phyloP scores from a whole-genome alignment of 2,329 filamentous ascomycete genomes.

The Dichotomopilus funicola region DNA sequence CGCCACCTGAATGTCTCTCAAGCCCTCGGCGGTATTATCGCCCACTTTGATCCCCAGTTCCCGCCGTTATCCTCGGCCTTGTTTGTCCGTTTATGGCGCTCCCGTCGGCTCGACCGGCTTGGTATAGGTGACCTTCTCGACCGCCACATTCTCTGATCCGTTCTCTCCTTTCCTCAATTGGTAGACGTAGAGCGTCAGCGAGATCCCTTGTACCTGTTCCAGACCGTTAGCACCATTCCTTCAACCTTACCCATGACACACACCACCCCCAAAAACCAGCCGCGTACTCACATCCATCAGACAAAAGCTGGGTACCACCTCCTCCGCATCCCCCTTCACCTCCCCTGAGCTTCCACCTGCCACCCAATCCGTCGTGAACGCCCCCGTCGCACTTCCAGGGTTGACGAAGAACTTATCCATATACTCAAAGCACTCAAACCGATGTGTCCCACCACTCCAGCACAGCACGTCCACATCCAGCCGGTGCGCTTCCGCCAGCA shows the following conservation, averaged over 20 bases:
- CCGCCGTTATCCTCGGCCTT: background rate
- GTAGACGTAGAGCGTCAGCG: conserved; percentile 92
- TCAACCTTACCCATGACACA: background rate
- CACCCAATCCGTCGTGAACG: conserved; percentile 52
- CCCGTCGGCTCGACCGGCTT: conserved; percentile 60
- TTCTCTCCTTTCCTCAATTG: conserved; percentile 71
- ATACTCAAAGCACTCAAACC: conserved; percentile 65
- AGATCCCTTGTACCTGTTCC: conserved; percentile 86
- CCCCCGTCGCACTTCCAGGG: conserved; percentile 60
- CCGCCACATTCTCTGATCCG: conserved; percentile 70
- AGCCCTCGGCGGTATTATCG: too few relatives aligned
- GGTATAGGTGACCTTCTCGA: conserved; percentile 81
- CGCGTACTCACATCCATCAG: conserved; percentile 84
- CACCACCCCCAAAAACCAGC: background rate
- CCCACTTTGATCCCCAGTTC: too few relatives aligned
- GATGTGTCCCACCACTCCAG: conserved; percentile 58
- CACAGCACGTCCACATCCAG: conserved; percentile 63
- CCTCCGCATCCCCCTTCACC: conserved; percentile 43
- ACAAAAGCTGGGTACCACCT: conserved; percentile 85
- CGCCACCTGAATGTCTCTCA: too few relatives aligned
- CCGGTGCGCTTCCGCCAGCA: conserved; percentile 61
- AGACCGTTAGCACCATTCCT: conserved; percentile 2
- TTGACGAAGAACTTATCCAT: conserved; percentile 71
- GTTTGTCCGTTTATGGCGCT: conserved; percentile 36
- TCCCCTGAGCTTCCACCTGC: conserved; percentile 27